Base-by-base conservation (phyloP, 1,284 basidiomycete species). In the Dichomitus squalens region DNA sequence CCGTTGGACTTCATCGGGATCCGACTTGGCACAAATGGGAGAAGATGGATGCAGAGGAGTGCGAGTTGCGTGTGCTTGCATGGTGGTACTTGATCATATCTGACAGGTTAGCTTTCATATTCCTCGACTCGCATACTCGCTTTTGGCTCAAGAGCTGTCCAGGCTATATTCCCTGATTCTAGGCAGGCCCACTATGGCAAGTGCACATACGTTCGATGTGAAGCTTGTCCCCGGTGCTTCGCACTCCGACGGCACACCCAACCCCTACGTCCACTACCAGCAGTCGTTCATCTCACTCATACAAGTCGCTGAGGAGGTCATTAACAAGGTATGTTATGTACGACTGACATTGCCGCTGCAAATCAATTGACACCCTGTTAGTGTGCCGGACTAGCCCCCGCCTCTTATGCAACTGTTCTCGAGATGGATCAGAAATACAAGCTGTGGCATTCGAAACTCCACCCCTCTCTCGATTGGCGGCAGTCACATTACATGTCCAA, bases 1-100 rank as follows among this genome's bases (percentile, higher is more conserved):
- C 80, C 9, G 70, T 80, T n/a, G 81, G 81, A 1, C 72, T 84
- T 66, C 80, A 83, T 64, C 74, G 76, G 20, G 82, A 83, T 65
- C 79, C 80, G 2, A 73, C 72, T 14, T 79, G 79, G 76, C 66
- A 65, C 23, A 73, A 73, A 49, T 82, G 79, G 79, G 77, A 79
- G 57, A 72, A 73, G 57, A 80, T 81, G 76, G 77, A 75, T 4
- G 72, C 74, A 46, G 75, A 80, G 47, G 79, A 83, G 65, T 73
- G 71, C 52, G 63, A 78, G 38, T 64, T 82, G 40, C 73, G 80
- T 43, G 70, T 76, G 43, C 64, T 76, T 27, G 79, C 75, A 1
- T 84, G 81, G 81, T 82, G 79, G 79, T 75, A 72, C 3, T 70
- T 84, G 9, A 72, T 74, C 53, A 71, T 74, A 36, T 74, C 73